Base-by-base conservation (phyloP, 164 flowering plant genomes). In the Stephania yunnanensis region DNA sequence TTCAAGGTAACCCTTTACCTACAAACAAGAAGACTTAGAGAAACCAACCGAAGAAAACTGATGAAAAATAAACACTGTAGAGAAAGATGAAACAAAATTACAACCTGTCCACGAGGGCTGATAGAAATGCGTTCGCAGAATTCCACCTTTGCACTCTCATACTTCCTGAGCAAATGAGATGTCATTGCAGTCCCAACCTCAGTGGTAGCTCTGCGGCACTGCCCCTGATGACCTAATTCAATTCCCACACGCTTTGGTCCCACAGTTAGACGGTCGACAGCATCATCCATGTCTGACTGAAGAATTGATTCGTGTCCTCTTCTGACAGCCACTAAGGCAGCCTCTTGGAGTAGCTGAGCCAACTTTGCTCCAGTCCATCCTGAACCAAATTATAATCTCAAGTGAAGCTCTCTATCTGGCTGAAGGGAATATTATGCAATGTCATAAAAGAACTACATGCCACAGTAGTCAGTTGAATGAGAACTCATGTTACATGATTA, bases 351-450 rank as follows among this genome's bases (percentile, higher is more conserved):
- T 75, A 95, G 85, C 81, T 92, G 97, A 46, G 99, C 99, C 88
- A 95, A 81, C 75, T 72, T 90, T 73, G 99, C 99, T 80, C 99
- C 99, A 2, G 93, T 77, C 99, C 99, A 95, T 78, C 98, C 99
- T 93, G 83, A 75, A 71, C 71, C 73, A 67, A 46, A 78, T 69
- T 76, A 68, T 52, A 72, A 20, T 44, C 25, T 19, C 72, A 44
- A 45, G 15, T 13, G 46, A 68, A 63, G 52, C 58, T 65, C 48
- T 20, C 29, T 11, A 1, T 63, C 10, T 70, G 61, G 70, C 10
- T 68, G 31, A 68, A 13, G 13, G 12, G 70, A 67, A 67, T 68
- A 44, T 12, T 68, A 30, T 44, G 31, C 15, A 12, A 68, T 68
- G 44, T 10, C 25, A 20, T 64, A 1, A n/a, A 64, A 6, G 20